Percentiles rank a stretch among this genome's conserved stretches.
These are phyloP conservation scores for Orbilia blumenaviensis DNA, from an alignment of 2,329 filamentous ascomycete species.

Conservation along the genomic window DNA sequence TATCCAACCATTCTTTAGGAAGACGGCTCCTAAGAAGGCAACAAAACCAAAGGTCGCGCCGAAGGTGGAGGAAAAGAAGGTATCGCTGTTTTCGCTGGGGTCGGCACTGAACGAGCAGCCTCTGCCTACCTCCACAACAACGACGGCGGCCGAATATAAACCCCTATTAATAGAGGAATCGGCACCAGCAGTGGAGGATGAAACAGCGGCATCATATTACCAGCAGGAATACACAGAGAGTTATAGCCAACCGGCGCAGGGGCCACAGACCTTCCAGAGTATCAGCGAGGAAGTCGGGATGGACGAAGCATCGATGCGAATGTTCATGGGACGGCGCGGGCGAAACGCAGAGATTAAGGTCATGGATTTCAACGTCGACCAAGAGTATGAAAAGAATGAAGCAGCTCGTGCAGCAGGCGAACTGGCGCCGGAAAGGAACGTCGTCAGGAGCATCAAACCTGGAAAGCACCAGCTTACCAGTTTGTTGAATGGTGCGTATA, in stretches of 20 bases:
- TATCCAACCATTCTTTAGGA: conserved; percentile 50
- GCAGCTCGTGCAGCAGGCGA: conserved; percentile 67
- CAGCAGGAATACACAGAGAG: conserved; percentile 2
- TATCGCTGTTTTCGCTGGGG: conserved; percentile 48
- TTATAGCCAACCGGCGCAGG: not conserved
- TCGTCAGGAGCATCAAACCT: conserved; percentile 71
- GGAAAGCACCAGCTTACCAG: conserved; percentile 74
- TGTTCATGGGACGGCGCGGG: conserved; percentile 69
- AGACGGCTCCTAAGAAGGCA: conserved; percentile 21
- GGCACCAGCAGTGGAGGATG: conserved; percentile 36
- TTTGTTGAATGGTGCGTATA: conserved; percentile 70
- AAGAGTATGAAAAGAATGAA: conserved; percentile 72
- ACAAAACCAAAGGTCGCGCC: not conserved
- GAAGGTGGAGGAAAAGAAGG: conserved; percentile 39
- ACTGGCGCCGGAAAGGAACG: conserved; percentile 66
- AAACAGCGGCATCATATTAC: not conserved
- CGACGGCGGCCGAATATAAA: conserved; percentile 55
- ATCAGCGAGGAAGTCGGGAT: conserved; percentile 71
- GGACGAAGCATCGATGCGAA: conserved; percentile 69
- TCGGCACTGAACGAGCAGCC: conserved; percentile 35
- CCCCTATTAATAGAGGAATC: conserved; percentile 55
- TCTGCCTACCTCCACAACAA: not conserved
- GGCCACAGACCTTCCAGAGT: conserved; percentile 64
- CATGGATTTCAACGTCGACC: conserved; percentile 72
- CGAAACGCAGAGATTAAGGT: conserved; percentile 63